Conservation (phyloP, 2,329 filamentous ascomycete species). For the Fusarium anthophilum region DNA sequence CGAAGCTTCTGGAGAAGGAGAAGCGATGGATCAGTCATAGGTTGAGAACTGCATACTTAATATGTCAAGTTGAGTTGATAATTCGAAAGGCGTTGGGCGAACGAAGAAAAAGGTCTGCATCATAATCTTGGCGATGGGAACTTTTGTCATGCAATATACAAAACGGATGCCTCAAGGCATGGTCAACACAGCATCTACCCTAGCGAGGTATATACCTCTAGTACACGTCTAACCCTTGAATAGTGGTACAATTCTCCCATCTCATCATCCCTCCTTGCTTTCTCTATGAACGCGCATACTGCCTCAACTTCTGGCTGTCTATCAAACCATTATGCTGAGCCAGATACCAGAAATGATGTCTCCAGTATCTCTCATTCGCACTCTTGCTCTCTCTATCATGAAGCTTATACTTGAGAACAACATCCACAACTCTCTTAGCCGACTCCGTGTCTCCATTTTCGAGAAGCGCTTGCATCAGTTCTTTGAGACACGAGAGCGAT, state of each 20-base stretch:
- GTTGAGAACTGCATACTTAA: background rate
- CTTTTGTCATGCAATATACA: slow-evolving; percentile 22
- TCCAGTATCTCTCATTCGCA: slow-evolving; percentile 52
- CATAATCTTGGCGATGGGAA: background rate
- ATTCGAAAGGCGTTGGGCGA: slow-evolving; percentile 18
- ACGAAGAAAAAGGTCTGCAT: slow-evolving; percentile 10
- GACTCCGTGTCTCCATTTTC: slow-evolving; percentile 34
- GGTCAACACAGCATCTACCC: slow-evolving; percentile 13
- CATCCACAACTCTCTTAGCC: slow-evolving; percentile 47
- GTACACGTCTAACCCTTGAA: slow-evolving; percentile 13
- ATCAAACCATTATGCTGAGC: slow-evolving; percentile 54
- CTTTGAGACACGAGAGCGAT: slow-evolving; percentile 54
- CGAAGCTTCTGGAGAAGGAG: slow-evolving; percentile 7
- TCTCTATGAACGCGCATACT: background rate
- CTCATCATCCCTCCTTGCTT: background rate
- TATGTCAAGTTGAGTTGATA: background rate
- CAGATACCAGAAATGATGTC: slow-evolving; percentile 61
- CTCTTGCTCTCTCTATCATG: slow-evolving; percentile 28
- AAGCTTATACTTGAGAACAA: slow-evolving; percentile 44
- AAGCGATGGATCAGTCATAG: slow-evolving; percentile 46
- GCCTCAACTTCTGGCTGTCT: slow-evolving; percentile 24
- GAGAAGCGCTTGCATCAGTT: slow-evolving; percentile 52
- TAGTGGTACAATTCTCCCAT: slow-evolving; percentile 1
- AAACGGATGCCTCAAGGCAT: slow-evolving; percentile 9
- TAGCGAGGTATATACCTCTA: slow-evolving; percentile 35